These are phyloP conservation scores for Hypoxylon perforatum DNA, from an alignment of 495 filamentous ascomycete genomes.

Conservation along the genomic window DNA sequence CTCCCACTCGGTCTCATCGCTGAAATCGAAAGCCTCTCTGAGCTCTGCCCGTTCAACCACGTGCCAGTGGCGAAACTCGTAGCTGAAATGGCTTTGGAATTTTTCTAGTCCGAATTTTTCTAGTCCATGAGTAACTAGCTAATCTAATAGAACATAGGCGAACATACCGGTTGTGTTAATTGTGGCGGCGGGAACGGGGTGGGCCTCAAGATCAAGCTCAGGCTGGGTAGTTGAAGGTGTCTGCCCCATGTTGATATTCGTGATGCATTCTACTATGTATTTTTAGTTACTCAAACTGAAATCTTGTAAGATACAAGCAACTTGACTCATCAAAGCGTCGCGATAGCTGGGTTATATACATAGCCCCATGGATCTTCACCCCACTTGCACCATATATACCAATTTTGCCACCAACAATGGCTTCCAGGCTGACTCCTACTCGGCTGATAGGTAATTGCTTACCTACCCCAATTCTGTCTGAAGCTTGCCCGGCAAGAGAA, in stretches of 20 bases:
- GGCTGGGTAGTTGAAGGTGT: not conserved
- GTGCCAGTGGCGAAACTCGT: not conserved
- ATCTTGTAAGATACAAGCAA: not conserved
- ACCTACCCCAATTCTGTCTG: too few species aligned
- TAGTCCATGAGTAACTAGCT: not conserved
- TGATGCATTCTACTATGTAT: not conserved
- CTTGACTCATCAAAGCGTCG: too few species aligned
- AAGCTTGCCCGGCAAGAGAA: too few species aligned
- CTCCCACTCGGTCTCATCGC: not conserved
- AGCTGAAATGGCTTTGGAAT: not conserved
- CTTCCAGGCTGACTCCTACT: too few species aligned
- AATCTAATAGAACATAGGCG: not conserved
- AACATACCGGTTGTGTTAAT: slow-evolving; percentile 1
- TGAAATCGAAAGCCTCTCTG: not conserved
- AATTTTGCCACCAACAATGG: not conserved
- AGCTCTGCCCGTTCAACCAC: not conserved
- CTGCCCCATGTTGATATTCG: not conserved
- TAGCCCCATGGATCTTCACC: not conserved
- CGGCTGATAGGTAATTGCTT: too few species aligned
- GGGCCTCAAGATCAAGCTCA: not conserved
- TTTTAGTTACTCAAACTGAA: not conserved
- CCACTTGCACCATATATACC: not conserved
- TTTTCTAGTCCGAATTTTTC: not conserved
- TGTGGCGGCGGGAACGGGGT: not conserved
- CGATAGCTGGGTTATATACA: not conserved